phyloP scores from a whole-genome alignment of 805 yeast genomes.

The Yamadazyma endophytica region DNA sequence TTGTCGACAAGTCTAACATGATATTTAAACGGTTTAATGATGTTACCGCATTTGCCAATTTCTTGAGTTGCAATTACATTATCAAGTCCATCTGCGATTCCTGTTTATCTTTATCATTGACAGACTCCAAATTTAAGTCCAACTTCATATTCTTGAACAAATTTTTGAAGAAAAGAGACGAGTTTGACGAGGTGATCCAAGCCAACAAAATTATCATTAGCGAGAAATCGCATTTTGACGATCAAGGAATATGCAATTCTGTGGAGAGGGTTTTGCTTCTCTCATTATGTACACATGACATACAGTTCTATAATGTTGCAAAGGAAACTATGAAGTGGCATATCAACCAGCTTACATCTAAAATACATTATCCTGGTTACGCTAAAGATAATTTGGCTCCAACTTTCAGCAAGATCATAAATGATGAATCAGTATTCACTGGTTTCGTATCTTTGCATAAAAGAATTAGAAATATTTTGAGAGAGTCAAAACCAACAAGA shows the following conservation, averaged over 20 bases:
- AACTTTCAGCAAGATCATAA: slow-evolving; percentile 35
- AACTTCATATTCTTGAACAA: slow-evolving; percentile 31
- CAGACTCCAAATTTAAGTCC: slow-evolving; percentile 33
- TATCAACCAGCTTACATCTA: slow-evolving; percentile 14
- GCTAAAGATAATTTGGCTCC: slow-evolving; percentile 16
- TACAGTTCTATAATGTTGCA: slow-evolving; percentile 38
- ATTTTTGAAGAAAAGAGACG: slow-evolving; percentile 25
- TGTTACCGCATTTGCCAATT: slow-evolving; percentile 24
- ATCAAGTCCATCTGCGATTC: slow-evolving; percentile 33
- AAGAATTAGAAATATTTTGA: slow-evolving; percentile 42
- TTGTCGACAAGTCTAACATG: slow-evolving; percentile 17
- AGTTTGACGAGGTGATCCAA: slow-evolving; percentile 8
- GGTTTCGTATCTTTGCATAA: slow-evolving; percentile 75
- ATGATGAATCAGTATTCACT: slow-evolving; percentile 56
- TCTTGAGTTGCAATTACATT: slow-evolving; percentile 24
- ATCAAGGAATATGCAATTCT: slow-evolving; percentile 12
- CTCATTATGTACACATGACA: slow-evolving; percentile 40
- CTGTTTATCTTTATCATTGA: slow-evolving; percentile 27
- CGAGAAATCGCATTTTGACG: slow-evolving; percentile 10
- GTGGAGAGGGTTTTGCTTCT: slow-evolving; percentile 35
- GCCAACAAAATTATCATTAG: slow-evolving; percentile 12
- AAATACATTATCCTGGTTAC: slow-evolving; percentile 1
- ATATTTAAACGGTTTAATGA: slow-evolving; percentile 16
- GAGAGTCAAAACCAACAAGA: slow-evolving; percentile 23
- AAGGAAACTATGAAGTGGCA: slow-evolving; percentile 33